Percentiles rank a stretch among this genome's conserved stretches.
These are phyloP conservation scores for Irineochytrium annulatum DNA, from an alignment of 192 early-diverging fungal genomes.

Conservation along the genomic window DNA sequence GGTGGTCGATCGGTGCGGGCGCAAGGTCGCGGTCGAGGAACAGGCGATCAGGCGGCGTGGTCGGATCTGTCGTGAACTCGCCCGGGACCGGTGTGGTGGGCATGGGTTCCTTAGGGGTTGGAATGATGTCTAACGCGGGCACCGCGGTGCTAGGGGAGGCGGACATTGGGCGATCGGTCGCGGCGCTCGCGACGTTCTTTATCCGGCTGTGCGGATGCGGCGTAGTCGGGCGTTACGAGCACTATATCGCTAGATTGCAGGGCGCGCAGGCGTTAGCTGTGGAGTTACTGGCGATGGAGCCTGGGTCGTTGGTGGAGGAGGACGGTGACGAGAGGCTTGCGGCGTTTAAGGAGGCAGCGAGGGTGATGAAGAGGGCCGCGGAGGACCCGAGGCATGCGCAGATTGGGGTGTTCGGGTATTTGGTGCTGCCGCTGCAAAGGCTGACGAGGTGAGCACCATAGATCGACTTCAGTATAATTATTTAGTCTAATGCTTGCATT, in stretches of 20 bases:
- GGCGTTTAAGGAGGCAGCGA: not conserved
- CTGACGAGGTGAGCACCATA: not conserved
- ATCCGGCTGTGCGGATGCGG: not conserved
- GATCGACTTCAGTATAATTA: too few relatives aligned
- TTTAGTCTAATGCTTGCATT: too few relatives aligned
- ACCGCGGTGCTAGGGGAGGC: too few relatives aligned
- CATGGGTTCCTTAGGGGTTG: too few relatives aligned
- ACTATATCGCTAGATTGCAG: not conserved
- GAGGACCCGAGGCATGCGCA: not conserved
- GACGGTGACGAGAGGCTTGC: not conserved
- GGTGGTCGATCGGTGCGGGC: too few relatives aligned
- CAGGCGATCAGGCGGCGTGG: too few relatives aligned
- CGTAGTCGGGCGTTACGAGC: not conserved
- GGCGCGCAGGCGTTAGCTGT: not conserved
- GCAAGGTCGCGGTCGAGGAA: too few relatives aligned
- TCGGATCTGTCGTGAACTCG: too few relatives aligned
- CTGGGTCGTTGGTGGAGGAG: not conserved
- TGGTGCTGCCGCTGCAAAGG: conserved; percentile 1
- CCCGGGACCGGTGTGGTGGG: too few relatives aligned
- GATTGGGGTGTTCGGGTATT: not conserved
- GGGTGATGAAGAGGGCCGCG: not conserved
- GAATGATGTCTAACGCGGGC: too few relatives aligned
- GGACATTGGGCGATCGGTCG: too few relatives aligned
- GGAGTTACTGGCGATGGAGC: not conserved
- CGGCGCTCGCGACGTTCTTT: not conserved